These are phyloP conservation scores for Dendryphion nanum DNA, from an alignment of 2,329 filamentous ascomycete genomes.

Conservation along the genomic window DNA sequence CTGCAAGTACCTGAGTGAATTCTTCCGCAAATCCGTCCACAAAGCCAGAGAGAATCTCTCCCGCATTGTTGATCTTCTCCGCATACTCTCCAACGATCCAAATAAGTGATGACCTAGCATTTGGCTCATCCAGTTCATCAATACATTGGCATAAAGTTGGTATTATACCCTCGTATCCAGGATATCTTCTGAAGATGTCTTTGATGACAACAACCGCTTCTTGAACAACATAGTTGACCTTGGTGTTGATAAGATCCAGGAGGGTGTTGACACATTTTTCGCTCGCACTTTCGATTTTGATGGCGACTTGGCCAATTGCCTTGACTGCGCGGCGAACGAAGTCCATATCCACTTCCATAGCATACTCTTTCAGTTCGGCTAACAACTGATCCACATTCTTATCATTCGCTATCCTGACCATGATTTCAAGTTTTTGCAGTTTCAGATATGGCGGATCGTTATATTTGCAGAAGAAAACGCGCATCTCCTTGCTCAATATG, in stretches of 20 bases:
- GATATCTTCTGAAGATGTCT: slow-evolving; percentile 96
- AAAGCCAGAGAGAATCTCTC: slow-evolving; percentile 86
- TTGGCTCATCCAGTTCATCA: slow-evolving; percentile 92
- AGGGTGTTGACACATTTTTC: slow-evolving; percentile 95
- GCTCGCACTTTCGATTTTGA: slow-evolving; percentile 94
- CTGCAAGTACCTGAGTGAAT: slow-evolving; percentile 76
- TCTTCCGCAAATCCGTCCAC: slow-evolving; percentile 95
- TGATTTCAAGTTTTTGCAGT: slow-evolving; percentile 95
- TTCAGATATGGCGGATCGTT: slow-evolving; percentile 98
- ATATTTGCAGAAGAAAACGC: slow-evolving; percentile 99
- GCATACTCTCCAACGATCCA: slow-evolving; percentile 99
- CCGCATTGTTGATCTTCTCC: slow-evolving; percentile 98
- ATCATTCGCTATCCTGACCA: slow-evolving; percentile 98
- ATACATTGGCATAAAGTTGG: slow-evolving; percentile 95
- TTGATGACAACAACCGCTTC: slow-evolving; percentile 99
- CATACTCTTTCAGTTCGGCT: slow-evolving; percentile 94
- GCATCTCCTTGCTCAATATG: slow-evolving; percentile 93
- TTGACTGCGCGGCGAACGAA: slow-evolving; percentile 92
- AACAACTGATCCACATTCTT: slow-evolving; percentile 93
- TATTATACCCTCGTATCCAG: slow-evolving; percentile 96
- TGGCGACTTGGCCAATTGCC: slow-evolving; percentile 95
- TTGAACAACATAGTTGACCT: slow-evolving; percentile 98
- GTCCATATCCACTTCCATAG: slow-evolving; percentile 98
- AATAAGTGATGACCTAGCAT: slow-evolving; percentile 85
- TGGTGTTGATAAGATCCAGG: slow-evolving; percentile 90